Evolutionary conservation across 78 protist genomes (phyloP).

Genomic region (Dictyostelium capitatum): DNA sequence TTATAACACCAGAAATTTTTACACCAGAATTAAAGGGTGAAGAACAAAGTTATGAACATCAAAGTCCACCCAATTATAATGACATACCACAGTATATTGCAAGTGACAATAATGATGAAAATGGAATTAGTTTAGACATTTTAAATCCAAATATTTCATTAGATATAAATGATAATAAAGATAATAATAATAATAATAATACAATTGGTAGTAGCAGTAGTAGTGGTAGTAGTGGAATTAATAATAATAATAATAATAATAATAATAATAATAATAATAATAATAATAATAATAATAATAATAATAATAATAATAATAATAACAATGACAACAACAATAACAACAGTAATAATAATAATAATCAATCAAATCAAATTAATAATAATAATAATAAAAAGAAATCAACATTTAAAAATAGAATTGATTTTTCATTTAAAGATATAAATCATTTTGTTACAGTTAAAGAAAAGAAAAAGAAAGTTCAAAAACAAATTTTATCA

Average conservation of each 20-base stretch:
- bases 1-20: no score
- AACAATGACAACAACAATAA: neutral
- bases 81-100: neutral
- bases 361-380: neutral
- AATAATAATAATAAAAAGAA: slow-evolving; percentile 8
- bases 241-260: no score
- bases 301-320: neutral
- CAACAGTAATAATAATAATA: neutral
- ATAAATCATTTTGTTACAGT: slow-evolving; percentile 47
- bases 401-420: slow-evolving; percentile 49
- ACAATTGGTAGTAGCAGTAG: neutral
- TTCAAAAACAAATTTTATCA: slow-evolving; percentile 43
- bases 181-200: no score
- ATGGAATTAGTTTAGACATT: neutral
- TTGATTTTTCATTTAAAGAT: slow-evolving; percentile 50
- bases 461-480: slow-evolving; percentile 9
- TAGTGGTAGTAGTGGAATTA: no score
- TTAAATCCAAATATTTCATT: slow-evolving; percentile 16
- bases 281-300: neutral
- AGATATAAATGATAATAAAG: neutral
- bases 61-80: no score
- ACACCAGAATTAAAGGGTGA: no score
- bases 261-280: neutral
- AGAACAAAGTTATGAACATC: no score
- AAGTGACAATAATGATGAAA: neutral